phyloP scores from a whole-genome alignment of 495 filamentous ascomycete genomes.

The Hypomontagnella monticulosa region DNA sequence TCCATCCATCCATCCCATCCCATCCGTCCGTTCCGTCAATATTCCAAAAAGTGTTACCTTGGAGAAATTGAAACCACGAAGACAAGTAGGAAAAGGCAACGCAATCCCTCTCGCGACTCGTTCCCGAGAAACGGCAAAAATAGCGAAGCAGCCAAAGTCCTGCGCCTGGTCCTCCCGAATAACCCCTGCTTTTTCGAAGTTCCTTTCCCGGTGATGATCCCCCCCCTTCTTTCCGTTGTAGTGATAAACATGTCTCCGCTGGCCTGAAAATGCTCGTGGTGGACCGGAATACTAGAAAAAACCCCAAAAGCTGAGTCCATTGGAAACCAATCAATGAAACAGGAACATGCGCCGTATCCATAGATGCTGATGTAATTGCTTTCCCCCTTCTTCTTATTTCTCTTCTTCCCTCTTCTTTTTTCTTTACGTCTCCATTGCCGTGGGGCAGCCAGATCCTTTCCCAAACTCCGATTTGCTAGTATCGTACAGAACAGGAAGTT shows the following conservation, averaged over 20 bases:
- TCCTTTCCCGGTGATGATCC: constrained; percentile 39
- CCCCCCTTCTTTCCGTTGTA: constrained; percentile 17
- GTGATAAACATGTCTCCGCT: constrained; percentile 37
- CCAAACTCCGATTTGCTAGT: constrained; percentile 47
- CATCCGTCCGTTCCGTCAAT: constrained; percentile 31
- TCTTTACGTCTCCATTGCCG: constrained; percentile 31
- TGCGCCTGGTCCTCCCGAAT: constrained; percentile 36
- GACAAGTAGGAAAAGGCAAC: constrained; percentile 31
- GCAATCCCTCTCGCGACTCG: constrained; percentile 13
- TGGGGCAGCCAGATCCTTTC: constrained; percentile 46
- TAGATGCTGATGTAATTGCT: constrained; percentile 43
- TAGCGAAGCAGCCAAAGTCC: constrained; percentile 29
- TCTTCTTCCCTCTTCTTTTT: constrained; percentile 27
- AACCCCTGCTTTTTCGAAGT: constrained; percentile 33
- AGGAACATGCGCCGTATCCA: constrained; percentile 33
- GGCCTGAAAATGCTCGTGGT: constrained; percentile 29
- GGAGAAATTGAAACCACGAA: constrained; percentile 35
- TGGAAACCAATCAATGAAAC: constrained; percentile 34
- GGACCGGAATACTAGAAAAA: constrained; percentile 23
- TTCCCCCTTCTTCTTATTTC: constrained; percentile 1
- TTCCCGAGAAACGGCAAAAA: constrained; percentile 22
- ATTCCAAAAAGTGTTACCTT: constrained; percentile 41
- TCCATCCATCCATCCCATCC: constrained; percentile 12
- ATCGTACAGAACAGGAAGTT: constrained; percentile 46
- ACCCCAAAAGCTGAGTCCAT: constrained; percentile 25